Evolutionary conservation across 2,329 filamentous ascomycete species (phyloP).

Genomic region (Ophiosphaerella herpotricha): DNA sequence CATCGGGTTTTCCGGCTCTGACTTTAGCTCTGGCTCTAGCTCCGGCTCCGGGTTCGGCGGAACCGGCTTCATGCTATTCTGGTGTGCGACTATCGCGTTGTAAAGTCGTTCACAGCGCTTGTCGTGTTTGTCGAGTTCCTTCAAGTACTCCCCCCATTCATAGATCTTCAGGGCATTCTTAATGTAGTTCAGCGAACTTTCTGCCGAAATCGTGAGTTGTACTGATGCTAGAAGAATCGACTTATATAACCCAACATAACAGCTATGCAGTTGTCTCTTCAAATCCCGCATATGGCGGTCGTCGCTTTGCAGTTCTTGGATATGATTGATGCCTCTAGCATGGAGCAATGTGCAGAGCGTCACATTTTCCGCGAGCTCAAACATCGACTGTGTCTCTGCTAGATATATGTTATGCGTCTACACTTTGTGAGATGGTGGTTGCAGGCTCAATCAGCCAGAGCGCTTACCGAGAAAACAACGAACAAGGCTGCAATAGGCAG

Average conservation of each 20-base stretch:
- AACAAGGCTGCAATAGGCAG: slow-evolving; percentile 21
- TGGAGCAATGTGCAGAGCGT: slow-evolving; percentile 17
- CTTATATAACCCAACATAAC: slow-evolving; percentile 20
- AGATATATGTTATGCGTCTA: slow-evolving; percentile 20
- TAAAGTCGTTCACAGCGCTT: slow-evolving; percentile 6
- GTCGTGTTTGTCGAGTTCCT: slow-evolving; percentile 13
- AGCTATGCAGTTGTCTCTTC: slow-evolving; percentile 13
- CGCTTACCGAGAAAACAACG: slow-evolving; percentile 19
- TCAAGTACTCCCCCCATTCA: slow-evolving; percentile 21
- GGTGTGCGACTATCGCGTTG: slow-evolving; percentile 9
- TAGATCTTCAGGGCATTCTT: slow-evolving; percentile 19
- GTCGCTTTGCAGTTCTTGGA: slow-evolving; percentile 7
- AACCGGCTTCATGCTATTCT: not conserved
- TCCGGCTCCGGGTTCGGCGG: no score
- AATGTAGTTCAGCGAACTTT: slow-evolving; percentile 15
- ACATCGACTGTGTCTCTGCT: slow-evolving; percentile 15
- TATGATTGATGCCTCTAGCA: slow-evolving; percentile 12
- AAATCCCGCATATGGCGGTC: slow-evolving; percentile 15
- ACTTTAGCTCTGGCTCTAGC: not conserved
- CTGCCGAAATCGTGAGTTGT: slow-evolving; percentile 18
- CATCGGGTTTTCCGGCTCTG: slow-evolving; percentile 6
- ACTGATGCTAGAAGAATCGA: slow-evolving; percentile 14
- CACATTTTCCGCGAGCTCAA: slow-evolving; percentile 15
- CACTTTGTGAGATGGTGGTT: not conserved
- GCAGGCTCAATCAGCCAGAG: no score